Evolutionary conservation across 257 asterid species (phyloP).

Genomic region (Rauvolfia tetraphylla): DNA sequence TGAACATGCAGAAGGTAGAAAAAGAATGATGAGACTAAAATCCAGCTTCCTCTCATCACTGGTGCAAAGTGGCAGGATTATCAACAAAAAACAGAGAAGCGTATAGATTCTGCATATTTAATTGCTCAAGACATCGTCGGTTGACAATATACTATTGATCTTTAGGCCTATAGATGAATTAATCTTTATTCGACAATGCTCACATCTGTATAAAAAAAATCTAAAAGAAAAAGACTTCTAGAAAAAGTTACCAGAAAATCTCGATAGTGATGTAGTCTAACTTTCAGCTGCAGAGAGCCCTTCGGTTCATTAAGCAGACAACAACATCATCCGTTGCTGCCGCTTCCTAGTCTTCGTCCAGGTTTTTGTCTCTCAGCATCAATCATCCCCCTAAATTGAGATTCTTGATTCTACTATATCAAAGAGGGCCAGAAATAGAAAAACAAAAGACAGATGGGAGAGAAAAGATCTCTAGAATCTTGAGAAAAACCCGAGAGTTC

Average conservation of each 20-base stretch:
- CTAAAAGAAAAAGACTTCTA: not conserved
- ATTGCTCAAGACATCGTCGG: not conserved
- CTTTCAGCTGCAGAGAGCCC: not conserved
- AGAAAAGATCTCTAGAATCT: not conserved
- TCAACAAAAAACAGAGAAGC: not conserved
- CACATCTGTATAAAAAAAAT: not conserved
- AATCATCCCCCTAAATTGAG: not conserved
- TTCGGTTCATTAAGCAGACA: not conserved
- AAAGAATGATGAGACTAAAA: not conserved
- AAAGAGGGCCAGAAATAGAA: not conserved
- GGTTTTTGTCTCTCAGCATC: not conserved
- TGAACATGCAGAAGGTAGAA: not conserved
- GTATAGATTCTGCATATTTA: not conserved
- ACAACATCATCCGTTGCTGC: not conserved
- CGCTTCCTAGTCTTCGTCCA: slow-evolving; percentile 4
- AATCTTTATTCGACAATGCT: not conserved
- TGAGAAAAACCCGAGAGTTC: not conserved
- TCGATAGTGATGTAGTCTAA: not conserved
- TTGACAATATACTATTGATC: not conserved
- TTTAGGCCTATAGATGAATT: not conserved
- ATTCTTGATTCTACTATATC: not conserved
- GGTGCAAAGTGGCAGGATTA: no score
- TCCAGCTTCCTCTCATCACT: not conserved
- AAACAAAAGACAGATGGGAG: slow-evolving; percentile 4
- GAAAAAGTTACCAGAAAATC: slow-evolving; percentile 6